These are phyloP conservation scores for Lepidium sativum DNA, from an alignment of 345 rosid species.

Conservation along the genomic window DNA sequence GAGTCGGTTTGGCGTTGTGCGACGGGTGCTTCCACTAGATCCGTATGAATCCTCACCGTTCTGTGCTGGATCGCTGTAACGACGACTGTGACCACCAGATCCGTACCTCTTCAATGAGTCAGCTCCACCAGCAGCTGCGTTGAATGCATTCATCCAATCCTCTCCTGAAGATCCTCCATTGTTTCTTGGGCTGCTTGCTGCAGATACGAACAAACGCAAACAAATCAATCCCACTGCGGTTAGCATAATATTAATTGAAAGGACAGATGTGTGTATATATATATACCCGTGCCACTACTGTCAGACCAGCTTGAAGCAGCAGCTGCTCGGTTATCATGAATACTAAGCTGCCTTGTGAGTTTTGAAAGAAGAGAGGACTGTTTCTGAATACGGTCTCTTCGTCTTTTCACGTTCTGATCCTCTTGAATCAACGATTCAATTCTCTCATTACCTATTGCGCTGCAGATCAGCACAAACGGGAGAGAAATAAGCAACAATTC, in stretches of 20 bases:
- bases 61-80: slow-evolving; percentile 44
- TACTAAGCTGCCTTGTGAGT: slow-evolving; percentile 74
- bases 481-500: background rate
- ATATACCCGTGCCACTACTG: slow-evolving; percentile 45
- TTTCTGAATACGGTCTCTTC: slow-evolving; percentile 71
- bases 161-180: slow-evolving; percentile 51
- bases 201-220: background rate
- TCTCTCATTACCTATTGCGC: slow-evolving; percentile 63
- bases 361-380: slow-evolving; percentile 80
- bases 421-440: slow-evolving; percentile 89
- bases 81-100: slow-evolving; percentile 52
- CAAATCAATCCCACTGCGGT: background rate
- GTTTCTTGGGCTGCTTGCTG: slow-evolving; percentile 84
- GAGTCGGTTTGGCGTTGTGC: slow-evolving; percentile 70
- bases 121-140: slow-evolving; percentile 67
- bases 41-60: slow-evolving; percentile 60
- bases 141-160: slow-evolving; percentile 89
- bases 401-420: slow-evolving; percentile 73
- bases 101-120: slow-evolving; percentile 39
- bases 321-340: slow-evolving; percentile 82
- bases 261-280: background rate
- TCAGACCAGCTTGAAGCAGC: slow-evolving; percentile 79
- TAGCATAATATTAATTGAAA: background rate
- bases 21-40: slow-evolving; percentile 48
- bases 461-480: slow-evolving; percentile 16